Percentiles rank a stretch among this genome's conserved stretches.
Conservation (phyloP, 257 asterid genomes). For the Lantana camara region DNA sequence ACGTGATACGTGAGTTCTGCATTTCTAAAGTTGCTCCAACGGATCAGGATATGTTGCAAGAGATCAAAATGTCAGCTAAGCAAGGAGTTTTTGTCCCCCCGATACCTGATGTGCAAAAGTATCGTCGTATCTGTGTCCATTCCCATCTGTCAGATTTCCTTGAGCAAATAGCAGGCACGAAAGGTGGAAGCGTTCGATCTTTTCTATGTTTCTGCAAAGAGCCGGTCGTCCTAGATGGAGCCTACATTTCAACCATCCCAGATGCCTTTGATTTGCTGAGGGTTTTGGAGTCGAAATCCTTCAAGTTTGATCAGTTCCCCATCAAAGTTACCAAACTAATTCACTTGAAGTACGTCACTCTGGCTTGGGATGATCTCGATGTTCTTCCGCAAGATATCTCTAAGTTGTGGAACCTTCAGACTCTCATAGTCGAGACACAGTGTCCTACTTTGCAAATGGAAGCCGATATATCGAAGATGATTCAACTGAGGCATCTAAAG, state of each 20-base stretch:
- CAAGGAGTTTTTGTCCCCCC: background rate
- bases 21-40: background rate
- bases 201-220: too few species aligned
- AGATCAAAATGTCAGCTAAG: too few species aligned
- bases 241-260: background rate
- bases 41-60: background rate
- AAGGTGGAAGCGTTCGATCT: background rate
- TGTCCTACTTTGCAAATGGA: background rate
- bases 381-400: background rate
- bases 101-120: background rate
- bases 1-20: background rate
- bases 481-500: background rate
- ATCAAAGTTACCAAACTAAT: background rate
- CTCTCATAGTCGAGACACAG: background rate
- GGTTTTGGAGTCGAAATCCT: background rate
- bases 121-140: background rate
- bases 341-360: background rate
- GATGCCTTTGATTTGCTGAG: background rate
- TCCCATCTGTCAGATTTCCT: too few species aligned
- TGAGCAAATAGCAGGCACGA: too few species aligned
- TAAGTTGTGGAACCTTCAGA: background rate
- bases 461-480: background rate
- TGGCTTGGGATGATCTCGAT: background rate
- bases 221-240: too few species aligned
- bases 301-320: background rate